Evolutionary conservation across 2,329 filamentous ascomycete species (phyloP), one percentile per base, ranked within the genome.

Genomic region (Alternaria brassicae): DNA sequence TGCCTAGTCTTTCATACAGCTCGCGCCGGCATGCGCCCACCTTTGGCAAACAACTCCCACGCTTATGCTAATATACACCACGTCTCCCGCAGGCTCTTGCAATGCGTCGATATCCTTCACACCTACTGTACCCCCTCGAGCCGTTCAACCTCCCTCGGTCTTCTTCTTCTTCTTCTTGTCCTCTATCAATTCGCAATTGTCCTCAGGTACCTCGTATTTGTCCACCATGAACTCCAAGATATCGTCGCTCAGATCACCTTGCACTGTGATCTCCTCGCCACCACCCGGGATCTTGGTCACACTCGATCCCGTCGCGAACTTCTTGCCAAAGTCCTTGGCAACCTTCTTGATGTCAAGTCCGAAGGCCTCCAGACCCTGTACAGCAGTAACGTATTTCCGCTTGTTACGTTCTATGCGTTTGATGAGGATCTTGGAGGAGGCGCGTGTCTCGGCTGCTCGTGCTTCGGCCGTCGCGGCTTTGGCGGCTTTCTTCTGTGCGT

Each of bases 381-480:
- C 89, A 15, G 93, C 90, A 0, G 95, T 99, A 54, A 99, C 93
- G 77, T 89, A 96, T 82, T 99, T 99, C 74, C 95, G 88, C 85
- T 99, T 99, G 81, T 97, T 98, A 64, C 95, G 89, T 84, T 98
- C 95, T 71, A 99, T 95, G 25, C 95, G 91, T 86, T 97, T 97
- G 81, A 99, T 97, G 57, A 88, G 89, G 53, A 99, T 83, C 74
- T 93, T 90, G 66, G 90, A 91, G 61, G 90, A 88, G 36, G 92
- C 92, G 69, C 94, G 90, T 74, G 90, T 89, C 76, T 93, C 92
- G 23, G 89, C 89, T 65, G 93, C 89, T 76, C 93, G 92, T 63
- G 89, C 87, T 80, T 97, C 94, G 19, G 88, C 89, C 25, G 93
- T 89, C 66, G 93, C 92, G 52, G 95, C 95, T 82, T 97, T 97